phyloP scores from a whole-genome alignment of 2,329 filamentous ascomycete genomes.

The Pyrenochaeta sp. region DNA sequence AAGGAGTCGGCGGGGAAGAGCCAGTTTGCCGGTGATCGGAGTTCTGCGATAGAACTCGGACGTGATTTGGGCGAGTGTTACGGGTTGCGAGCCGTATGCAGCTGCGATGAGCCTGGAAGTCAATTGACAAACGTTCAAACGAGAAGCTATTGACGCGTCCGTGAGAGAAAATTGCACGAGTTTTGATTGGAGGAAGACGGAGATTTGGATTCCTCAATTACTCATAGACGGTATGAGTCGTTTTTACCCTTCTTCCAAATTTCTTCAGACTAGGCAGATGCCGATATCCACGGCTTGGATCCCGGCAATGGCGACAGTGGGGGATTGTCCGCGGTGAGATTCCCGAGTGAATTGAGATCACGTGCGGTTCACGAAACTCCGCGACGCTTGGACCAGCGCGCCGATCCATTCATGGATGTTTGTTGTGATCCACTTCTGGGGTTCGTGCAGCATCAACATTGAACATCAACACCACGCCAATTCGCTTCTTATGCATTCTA shows the following conservation, averaged over 20 bases:
- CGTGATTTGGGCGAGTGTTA: conserved; percentile 2
- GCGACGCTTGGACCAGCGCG: conserved; percentile 11
- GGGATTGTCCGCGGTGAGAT: conserved; percentile 8
- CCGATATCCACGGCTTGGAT: conserved; percentile 9
- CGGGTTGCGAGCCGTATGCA: conserved; percentile 8
- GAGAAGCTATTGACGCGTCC: conserved; percentile 4
- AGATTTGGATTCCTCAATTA: conserved; percentile 2
- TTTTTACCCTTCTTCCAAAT: not conserved
- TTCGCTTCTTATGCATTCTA: conserved; percentile 24
- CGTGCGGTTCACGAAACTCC: conserved; percentile 13
- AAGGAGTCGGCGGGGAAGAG: conserved; percentile 38
- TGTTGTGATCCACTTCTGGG: conserved; percentile 22
- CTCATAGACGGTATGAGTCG: not conserved
- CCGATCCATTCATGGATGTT: conserved; percentile 21
- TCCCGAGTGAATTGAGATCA: conserved; percentile 20
- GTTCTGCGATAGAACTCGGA: conserved; percentile 13
- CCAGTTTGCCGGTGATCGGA: conserved; percentile 47
- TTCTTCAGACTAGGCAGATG: conserved; percentile 1
- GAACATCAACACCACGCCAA: conserved; percentile 26
- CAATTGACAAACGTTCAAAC: not conserved
- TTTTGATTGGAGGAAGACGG: conserved; percentile 14
- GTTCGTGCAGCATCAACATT: conserved; percentile 21
- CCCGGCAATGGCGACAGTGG: conserved; percentile 3
- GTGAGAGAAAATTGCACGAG: conserved; percentile 6
- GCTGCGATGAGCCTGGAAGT: conserved; percentile 1